Evolutionary conservation across 1,284 basidiomycete species (phyloP).

Genomic region (Leccinum discolor): DNA sequence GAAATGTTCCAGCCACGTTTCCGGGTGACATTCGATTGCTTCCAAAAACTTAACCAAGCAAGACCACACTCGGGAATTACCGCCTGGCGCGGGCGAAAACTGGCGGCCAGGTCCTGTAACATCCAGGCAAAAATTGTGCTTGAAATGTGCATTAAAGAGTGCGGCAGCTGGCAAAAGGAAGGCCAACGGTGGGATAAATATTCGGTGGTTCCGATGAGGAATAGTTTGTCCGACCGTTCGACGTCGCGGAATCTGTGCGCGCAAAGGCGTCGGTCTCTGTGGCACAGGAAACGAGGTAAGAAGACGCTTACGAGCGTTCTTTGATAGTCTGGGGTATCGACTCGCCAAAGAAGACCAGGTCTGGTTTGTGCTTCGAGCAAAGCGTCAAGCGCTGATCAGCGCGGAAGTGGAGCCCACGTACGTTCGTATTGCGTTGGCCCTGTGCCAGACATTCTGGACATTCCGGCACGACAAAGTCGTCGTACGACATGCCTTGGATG

Average conservation of each 20-base stretch:
- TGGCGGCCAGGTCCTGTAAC: too few species aligned
- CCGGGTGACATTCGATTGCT: too few species aligned
- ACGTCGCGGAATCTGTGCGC: conserved; percentile 58
- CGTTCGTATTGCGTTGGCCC: conserved; percentile 54
- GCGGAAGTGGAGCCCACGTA: conserved; percentile 24
- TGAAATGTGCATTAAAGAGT: too few species aligned
- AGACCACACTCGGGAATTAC: too few species aligned
- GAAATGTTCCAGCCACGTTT: too few species aligned
- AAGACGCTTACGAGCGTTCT: conserved; percentile 66
- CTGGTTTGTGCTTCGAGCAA: conserved; percentile 69
- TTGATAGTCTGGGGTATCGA: conserved; percentile 67
- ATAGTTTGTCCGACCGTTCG: conserved; percentile 62
- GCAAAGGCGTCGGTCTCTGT: neutral
- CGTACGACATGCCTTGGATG: conserved; percentile 76
- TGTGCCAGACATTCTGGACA: conserved; percentile 67
- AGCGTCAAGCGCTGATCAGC: neutral
- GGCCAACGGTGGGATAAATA: too few species aligned
- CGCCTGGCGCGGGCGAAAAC: too few species aligned
- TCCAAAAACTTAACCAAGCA: too few species aligned
- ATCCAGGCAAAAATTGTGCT: too few species aligned
- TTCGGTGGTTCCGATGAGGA: conserved; percentile 82
- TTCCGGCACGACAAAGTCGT: conserved; percentile 77
- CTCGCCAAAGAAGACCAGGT: conserved; percentile 90
- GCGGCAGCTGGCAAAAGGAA: too few species aligned
- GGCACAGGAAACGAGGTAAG: conserved; percentile 4